A percentile compares a stretch with the other conserved stretches of the same genome.
Conservation (phyloP, 176 grass and related monocot species). For the Melocanna baccifera region DNA sequence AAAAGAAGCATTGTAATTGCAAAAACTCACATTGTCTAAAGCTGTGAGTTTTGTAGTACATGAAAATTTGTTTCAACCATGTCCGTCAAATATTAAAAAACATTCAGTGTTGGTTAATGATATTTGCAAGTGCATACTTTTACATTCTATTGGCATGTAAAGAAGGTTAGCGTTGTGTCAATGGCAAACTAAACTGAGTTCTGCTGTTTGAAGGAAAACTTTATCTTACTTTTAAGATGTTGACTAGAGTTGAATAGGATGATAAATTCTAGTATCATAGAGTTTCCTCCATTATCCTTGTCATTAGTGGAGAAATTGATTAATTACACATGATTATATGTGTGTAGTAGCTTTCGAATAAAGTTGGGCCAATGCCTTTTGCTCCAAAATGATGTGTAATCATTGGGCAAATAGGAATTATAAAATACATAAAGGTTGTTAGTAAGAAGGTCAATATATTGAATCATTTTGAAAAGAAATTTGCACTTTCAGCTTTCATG, state of each 20-base stretch:
- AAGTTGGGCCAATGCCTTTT: not conserved
- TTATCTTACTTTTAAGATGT: slow-evolving; percentile 9
- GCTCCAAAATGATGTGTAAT: slow-evolving; percentile 14
- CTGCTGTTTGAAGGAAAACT: not conserved
- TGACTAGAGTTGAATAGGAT: not conserved
- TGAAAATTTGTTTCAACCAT: not conserved
- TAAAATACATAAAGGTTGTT: slow-evolving; percentile 2
- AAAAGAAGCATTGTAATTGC: slow-evolving; percentile 76
- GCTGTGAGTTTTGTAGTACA: slow-evolving; percentile 44
- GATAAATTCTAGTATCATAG: not conserved
- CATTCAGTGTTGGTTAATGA: slow-evolving; percentile 7
- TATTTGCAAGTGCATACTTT: not conserved
- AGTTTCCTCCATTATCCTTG: not conserved
- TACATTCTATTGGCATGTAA: slow-evolving; percentile 9
- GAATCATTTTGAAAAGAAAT: not conserved
- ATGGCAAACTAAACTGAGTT: slow-evolving; percentile 1
- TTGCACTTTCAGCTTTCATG: not conserved
- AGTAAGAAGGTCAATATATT: slow-evolving; percentile 7
- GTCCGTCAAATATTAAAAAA: not conserved
- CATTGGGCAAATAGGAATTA: slow-evolving; percentile 5
- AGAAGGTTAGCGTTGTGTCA: not conserved
- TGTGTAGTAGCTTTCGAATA: slow-evolving; percentile 1
- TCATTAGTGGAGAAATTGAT: not conserved
- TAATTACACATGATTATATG: not conserved
- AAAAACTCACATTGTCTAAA: slow-evolving; percentile 71